phyloP scores from a whole-genome alignment of 495 filamentous ascomycete genomes.

The Usnea hakonensis region DNA sequence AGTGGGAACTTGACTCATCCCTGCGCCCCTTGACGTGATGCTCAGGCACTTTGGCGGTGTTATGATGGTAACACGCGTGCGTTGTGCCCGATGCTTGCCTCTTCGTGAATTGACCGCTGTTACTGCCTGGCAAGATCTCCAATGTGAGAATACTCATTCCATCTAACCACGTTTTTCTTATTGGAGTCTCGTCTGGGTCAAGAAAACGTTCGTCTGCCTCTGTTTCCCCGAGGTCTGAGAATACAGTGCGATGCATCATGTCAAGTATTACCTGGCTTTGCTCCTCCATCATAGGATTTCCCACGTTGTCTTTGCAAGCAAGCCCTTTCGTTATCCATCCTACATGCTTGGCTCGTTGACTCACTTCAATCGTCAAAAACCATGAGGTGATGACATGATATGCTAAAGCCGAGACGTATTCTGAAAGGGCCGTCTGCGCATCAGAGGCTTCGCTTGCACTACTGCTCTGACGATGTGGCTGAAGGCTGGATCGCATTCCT shows the following conservation, averaged over 20 bases:
- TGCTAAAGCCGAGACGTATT: constrained; percentile 86
- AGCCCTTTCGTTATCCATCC: constrained; percentile 89
- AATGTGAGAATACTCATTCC: constrained; percentile 83
- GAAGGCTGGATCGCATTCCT: constrained; percentile 26
- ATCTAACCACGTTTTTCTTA: constrained; percentile 77
- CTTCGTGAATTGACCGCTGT: constrained; percentile 71
- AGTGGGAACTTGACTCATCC: constrained; percentile 35
- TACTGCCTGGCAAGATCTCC: constrained; percentile 65
- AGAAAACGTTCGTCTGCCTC: constrained; percentile 58
- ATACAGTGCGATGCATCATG: constrained; percentile 88
- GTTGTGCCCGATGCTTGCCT: constrained; percentile 80
- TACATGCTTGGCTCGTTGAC: constrained; percentile 74
- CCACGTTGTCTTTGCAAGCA: constrained; percentile 61
- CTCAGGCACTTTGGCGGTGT: constrained; percentile 57
- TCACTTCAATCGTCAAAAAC: constrained; percentile 81
- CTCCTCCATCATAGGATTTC: constrained; percentile 72
- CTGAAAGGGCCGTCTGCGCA: constrained; percentile 58
- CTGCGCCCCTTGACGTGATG: constrained; percentile 54
- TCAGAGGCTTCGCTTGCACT: constrained; percentile 32
- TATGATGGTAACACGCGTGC: constrained; percentile 64
- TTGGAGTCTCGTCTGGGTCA: constrained; percentile 54
- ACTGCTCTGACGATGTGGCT: constrained; percentile 36
- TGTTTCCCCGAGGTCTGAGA: constrained; percentile 65
- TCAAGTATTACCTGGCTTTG: constrained; percentile 91
- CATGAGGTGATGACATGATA: constrained; percentile 96